A percentile compares a stretch with the other conserved stretches of the same genome.
Evolutionary conservation across 2,329 filamentous ascomycete species (phyloP).

Genomic region (Arthrobotrys iridis): DNA sequence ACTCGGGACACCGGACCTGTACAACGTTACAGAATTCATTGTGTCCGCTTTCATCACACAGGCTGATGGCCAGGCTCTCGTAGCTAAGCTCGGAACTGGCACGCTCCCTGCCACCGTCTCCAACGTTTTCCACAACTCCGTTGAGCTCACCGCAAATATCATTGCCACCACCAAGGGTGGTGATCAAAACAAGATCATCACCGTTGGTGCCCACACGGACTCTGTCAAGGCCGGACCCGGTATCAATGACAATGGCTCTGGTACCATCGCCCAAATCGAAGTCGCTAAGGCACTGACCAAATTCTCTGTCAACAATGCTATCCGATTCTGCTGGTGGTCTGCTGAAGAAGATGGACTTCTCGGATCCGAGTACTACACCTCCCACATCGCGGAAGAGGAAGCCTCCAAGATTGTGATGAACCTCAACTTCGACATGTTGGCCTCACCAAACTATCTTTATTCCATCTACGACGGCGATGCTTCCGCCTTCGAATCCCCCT

Average conservation of each 20-base stretch:
- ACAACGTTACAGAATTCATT: slow-evolving; percentile 59
- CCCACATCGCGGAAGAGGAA: slow-evolving; percentile 64
- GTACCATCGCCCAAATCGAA: slow-evolving; percentile 69
- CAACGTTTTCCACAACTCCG: slow-evolving; percentile 64
- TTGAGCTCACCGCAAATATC: slow-evolving; percentile 67
- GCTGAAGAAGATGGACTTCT: slow-evolving; percentile 69
- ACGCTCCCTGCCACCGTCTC: slow-evolving; percentile 60
- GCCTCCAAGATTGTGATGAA: slow-evolving; percentile 72
- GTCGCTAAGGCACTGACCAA: slow-evolving; percentile 70
- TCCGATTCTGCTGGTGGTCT: slow-evolving; percentile 74
- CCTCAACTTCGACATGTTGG: slow-evolving; percentile 78
- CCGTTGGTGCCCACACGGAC: slow-evolving; percentile 71
- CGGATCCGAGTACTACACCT: slow-evolving; percentile 70
- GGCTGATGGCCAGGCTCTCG: slow-evolving; percentile 54
- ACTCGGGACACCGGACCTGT: slow-evolving; percentile 61
- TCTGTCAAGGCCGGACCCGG: slow-evolving; percentile 71
- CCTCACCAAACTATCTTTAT: slow-evolving; percentile 68
- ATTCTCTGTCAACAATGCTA: slow-evolving; percentile 68
- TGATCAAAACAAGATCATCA: slow-evolving; percentile 69
- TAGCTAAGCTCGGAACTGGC: slow-evolving; percentile 52
- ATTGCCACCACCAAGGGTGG: slow-evolving; percentile 70
- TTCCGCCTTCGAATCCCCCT: slow-evolving; percentile 66
- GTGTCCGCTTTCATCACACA: slow-evolving; percentile 37
- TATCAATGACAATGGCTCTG: slow-evolving; percentile 74
- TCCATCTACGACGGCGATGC: slow-evolving; percentile 68